Conservation (phyloP, 169 alveolate species). For the Plasmodium coatneyi region DNA sequence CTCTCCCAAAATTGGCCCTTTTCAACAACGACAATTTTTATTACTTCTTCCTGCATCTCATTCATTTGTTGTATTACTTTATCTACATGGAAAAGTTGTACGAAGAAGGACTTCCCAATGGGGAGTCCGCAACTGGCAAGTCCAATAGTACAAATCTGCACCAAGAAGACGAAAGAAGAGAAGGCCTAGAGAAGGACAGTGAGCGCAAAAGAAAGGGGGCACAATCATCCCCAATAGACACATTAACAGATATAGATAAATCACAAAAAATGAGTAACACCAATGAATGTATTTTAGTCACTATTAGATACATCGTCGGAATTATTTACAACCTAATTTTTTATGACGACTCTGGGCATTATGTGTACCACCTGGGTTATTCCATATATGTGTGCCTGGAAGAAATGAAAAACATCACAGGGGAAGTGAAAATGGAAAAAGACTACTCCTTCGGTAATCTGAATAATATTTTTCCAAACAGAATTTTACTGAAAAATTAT, state of each 20-base stretch:
- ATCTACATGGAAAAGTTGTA: slow-evolving; percentile 48
- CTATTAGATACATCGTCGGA: slow-evolving; percentile 42
- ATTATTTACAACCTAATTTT: slow-evolving; percentile 63
- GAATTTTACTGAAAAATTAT: slow-evolving; percentile 34
- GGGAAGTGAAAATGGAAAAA: slow-evolving; percentile 70
- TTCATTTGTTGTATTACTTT: slow-evolving; percentile 51
- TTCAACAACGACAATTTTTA: slow-evolving; percentile 45
- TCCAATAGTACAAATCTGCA: not conserved
- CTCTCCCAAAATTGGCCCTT: slow-evolving; percentile 41
- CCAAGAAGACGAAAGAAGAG: not conserved
- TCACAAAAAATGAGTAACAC: not conserved
- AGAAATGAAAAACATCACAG: slow-evolving; percentile 59
- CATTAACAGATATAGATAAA: not conserved
- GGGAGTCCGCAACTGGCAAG: not conserved
- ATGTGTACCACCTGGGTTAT: slow-evolving; percentile 64
- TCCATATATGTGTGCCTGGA: slow-evolving; percentile 72
- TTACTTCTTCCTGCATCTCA: slow-evolving; percentile 45
- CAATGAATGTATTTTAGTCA: slow-evolving; percentile 45
- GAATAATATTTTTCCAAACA: not conserved
- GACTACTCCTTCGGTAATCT: slow-evolving; percentile 65
- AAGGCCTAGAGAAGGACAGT: not conserved
- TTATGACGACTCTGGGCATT: slow-evolving; percentile 64
- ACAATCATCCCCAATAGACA: not conserved
- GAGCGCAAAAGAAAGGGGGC: not conserved
- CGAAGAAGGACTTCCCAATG: not conserved